Percentiles rank a stretch among this genome's conserved stretches.
Conservation (phyloP, 73 alveolate genomes). For the Stentor coeruleus region DNA sequence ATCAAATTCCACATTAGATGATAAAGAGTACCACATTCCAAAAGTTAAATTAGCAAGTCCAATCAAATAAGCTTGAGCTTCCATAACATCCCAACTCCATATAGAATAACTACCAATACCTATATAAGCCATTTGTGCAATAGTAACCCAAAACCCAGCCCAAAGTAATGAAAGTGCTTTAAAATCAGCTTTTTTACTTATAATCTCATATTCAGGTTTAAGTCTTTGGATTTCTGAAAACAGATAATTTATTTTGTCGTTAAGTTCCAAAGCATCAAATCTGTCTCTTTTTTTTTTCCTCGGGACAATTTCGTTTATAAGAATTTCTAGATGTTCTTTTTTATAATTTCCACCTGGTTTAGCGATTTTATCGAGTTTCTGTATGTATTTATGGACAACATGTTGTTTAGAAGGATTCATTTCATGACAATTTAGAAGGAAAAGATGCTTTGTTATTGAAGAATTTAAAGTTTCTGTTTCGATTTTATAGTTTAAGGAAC, state of each 20-base stretch:
- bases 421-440: background rate
- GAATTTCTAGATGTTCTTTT: background rate
- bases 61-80: slow-evolving; percentile 58
- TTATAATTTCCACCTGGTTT: background rate
- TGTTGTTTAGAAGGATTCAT: background rate
- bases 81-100: slow-evolving; percentile 66
- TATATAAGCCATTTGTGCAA: background rate
- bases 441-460: background rate
- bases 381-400: background rate
- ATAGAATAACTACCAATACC: slow-evolving; percentile 42
- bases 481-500: background rate
- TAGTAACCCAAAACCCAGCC: background rate
- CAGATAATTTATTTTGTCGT: background rate
- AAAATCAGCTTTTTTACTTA: background rate
- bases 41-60: slow-evolving; percentile 29
- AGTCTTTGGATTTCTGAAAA: background rate
- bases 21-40: background rate
- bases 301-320: background rate
- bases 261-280: background rate
- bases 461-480: background rate
- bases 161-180: background rate
- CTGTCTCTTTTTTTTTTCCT: background rate
- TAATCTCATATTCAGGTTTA: background rate
- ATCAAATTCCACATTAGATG: too few species aligned
- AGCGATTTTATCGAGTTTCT: background rate